Evolutionary conservation across 345 rosid genomes (phyloP).

Genomic region (Eucalyptus lansdowneana): DNA sequence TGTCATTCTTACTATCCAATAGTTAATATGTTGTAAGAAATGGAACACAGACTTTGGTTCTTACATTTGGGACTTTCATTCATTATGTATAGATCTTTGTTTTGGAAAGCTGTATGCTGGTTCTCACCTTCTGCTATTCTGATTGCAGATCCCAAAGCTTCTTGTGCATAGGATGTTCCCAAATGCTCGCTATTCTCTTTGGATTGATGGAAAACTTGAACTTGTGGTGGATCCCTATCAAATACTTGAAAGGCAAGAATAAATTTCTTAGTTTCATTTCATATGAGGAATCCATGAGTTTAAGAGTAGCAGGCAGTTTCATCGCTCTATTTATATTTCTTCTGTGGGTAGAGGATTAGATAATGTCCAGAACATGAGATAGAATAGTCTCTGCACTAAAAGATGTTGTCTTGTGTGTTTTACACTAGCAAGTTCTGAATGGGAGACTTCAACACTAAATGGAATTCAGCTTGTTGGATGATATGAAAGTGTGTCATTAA

Average conservation of each 20-base stretch:
- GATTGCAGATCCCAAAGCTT: constrained; percentile 67
- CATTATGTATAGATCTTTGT: not conserved
- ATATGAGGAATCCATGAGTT: not conserved
- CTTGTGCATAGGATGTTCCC: constrained; percentile 84
- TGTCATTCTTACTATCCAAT: not conserved
- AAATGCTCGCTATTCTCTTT: constrained; percentile 79
- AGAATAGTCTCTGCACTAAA: not conserved
- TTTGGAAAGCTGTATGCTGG: not conserved
- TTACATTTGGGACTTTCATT: not conserved
- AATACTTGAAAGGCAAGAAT: constrained; percentile 80
- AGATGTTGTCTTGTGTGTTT: not conserved
- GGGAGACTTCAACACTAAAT: not conserved
- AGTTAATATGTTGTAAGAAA: not conserved
- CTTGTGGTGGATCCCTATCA: constrained; percentile 91
- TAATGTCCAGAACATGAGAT: not conserved
- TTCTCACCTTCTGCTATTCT: not conserved
- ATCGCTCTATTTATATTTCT: not conserved
- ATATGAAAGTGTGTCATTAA: not conserved
- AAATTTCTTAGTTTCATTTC: not conserved
- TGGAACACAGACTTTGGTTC: not conserved
- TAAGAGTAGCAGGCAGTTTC: not conserved
- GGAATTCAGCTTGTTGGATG: not conserved
- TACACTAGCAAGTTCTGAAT: not conserved
- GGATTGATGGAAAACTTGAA: constrained; percentile 99
- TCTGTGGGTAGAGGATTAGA: not conserved